Base-by-base conservation (phyloP, 2,329 filamentous ascomycete species). In the Penicillium sp. region DNA sequence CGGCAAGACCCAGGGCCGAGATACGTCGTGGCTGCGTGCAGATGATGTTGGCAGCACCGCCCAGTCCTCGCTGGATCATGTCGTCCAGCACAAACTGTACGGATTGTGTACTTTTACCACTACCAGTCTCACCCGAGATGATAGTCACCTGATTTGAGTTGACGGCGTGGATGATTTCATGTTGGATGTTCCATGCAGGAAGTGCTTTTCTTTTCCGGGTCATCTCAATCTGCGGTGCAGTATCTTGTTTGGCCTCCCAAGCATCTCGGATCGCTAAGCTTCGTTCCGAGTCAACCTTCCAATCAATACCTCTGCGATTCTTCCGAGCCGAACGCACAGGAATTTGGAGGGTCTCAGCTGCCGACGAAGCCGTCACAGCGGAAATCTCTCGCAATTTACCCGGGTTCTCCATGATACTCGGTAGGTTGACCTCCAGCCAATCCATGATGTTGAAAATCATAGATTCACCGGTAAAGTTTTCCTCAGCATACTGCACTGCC, bases 71-170 rank as follows among this genome's bases (percentile, higher is more conserved):
- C 53, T 79, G 77, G 60, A 96, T 95, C 55, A 97, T 74, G 60
- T 97, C 88, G 61, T 98, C 93, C 1, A 98, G 76, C 38, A 98
- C 78, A 68, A 97, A 98, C 67, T 98, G 93, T 31, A 97, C 88
- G 2, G 88, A 93, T 67, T 98, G 93, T 0, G 93, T 97, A 43
- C 88, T 95, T 70, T 98, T 98, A 64, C 93, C 93, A 17, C 88
- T 95, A 46, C 93, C 93, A 4, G 93, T 98, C 71, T 97, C 93
- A 58, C 93, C 93, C 38, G 90, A 94, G 60, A 98, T 93, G 61
- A 98, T 96, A 1, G 88, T 95, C 44, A 98, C 89, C 67, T 96
- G 85, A 62, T 91, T 82, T 4, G 77, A 73, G 37, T 78, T 78
- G 43, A 98, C 87, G 0, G 87, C 85, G 19, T 79, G 68, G 9